Conservation (phyloP, 192 early-diverging fungal genomes). For the Coemansia sp. region DNA sequence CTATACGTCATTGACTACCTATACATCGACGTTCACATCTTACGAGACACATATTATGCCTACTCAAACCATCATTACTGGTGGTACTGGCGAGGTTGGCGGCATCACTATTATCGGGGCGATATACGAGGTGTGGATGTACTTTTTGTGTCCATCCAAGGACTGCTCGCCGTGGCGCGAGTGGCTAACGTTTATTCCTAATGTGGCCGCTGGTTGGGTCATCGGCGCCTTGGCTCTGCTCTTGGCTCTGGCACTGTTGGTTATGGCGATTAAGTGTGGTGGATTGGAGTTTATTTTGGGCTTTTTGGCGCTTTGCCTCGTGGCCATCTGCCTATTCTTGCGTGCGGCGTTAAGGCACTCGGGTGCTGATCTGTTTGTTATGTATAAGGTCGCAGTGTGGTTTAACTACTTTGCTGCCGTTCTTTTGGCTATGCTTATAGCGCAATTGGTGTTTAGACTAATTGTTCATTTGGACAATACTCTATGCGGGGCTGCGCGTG, state of each 20-base stretch:
- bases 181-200: constrained; percentile 56
- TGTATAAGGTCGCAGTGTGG: constrained; percentile 50
- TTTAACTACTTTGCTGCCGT: constrained; percentile 51
- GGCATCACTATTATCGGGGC: constrained; percentile 36
- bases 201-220: constrained; percentile 45
- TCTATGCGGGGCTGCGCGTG: constrained; percentile 28
- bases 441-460: constrained; percentile 47
- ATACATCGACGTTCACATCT: constrained; percentile 35
- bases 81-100: constrained; percentile 43
- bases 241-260: constrained; percentile 31
- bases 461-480: constrained; percentile 49
- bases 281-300: constrained; percentile 48
- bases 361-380: constrained; percentile 26
- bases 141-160: constrained; percentile 46
- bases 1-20: constrained; percentile 33
- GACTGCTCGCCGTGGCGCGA: constrained; percentile 51
- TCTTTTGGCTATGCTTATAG: constrained; percentile 32
- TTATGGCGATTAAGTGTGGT: constrained; percentile 49
- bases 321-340: constrained; percentile 40
- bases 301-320: constrained; percentile 36
- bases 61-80: constrained; percentile 29
- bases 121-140: constrained; percentile 53
- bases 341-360: constrained; percentile 31
- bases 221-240: constrained; percentile 42
- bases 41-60: constrained; percentile 32